These are phyloP conservation scores for Trichoderma sp. DNA, from an alignment of 2,329 filamentous ascomycete genomes.

Conservation along the genomic window DNA sequence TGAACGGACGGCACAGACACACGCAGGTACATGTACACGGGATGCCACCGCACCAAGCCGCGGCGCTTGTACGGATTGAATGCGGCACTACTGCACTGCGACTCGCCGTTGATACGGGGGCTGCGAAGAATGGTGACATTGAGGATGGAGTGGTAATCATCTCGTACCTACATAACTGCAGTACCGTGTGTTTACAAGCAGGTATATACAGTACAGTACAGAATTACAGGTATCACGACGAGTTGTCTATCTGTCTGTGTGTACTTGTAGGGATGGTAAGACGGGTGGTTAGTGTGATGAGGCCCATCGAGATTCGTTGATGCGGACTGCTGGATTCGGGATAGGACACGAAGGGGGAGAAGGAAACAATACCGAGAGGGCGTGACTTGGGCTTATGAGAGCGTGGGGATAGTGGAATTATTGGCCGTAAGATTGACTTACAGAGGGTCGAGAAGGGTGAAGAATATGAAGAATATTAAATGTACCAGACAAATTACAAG, in stretches of 20 bases:
- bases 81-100: not conserved
- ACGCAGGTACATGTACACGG: conserved; percentile 1
- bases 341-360: not conserved
- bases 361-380: not conserved
- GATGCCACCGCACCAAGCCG: not conserved
- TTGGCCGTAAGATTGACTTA: not conserved
- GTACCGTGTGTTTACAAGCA: not conserved
- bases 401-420: not conserved
- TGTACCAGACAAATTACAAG: no score
- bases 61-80: not conserved
- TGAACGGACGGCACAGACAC: not conserved
- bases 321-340: not conserved
- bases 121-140: not conserved
- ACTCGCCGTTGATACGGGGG: not conserved
- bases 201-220: not conserved
- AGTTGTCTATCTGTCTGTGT: not conserved
- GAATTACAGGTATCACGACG: not conserved
- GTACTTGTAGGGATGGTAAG: not conserved
- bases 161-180: no score
- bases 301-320: not conserved
- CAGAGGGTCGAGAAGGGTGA: not conserved
- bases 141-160: not conserved
- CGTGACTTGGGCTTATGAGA: not conserved
- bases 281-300: not conserved
- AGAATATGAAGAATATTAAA: not conserved